phyloP scores from a whole-genome alignment of 2,329 filamentous ascomycete genomes.

The Penicillium janthinellum region DNA sequence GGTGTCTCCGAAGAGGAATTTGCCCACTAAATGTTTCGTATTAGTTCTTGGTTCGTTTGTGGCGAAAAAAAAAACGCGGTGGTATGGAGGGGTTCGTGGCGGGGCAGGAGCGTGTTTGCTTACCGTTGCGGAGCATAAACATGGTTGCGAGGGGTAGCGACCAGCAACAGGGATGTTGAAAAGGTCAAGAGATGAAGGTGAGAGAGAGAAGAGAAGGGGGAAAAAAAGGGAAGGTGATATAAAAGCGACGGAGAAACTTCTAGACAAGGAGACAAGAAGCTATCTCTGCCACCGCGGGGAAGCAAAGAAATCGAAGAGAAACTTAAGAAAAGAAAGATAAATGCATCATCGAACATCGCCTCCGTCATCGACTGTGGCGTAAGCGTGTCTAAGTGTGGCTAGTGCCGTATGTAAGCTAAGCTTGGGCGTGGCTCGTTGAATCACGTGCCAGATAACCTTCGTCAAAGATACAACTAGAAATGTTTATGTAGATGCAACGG shows the following conservation, averaged over 20 bases:
- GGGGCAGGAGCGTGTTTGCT: slow-evolving; percentile 35
- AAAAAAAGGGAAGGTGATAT: slow-evolving; percentile 3
- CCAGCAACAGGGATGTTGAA: slow-evolving; percentile 22
- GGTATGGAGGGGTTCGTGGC: slow-evolving; percentile 30
- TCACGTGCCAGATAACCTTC: not conserved
- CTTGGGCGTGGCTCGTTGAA: not conserved
- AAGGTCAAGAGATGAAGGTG: not conserved
- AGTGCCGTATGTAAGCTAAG: not conserved
- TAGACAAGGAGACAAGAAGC: not conserved
- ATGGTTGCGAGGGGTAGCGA: slow-evolving; percentile 44
- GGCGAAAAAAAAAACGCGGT: slow-evolving; percentile 6
- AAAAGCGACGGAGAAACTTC: slow-evolving; percentile 8
- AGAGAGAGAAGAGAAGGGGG: slow-evolving; percentile 1
- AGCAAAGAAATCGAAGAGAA: slow-evolving; percentile 5
- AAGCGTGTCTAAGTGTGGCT: not conserved
- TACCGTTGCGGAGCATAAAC: slow-evolving; percentile 61
- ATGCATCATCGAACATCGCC: slow-evolving; percentile 18
- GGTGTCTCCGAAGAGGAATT: slow-evolving; percentile 85
- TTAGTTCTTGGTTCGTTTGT: slow-evolving; percentile 8
- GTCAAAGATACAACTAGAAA: not conserved
- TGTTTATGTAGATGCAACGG: no score
- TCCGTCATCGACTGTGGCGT: slow-evolving; percentile 24
- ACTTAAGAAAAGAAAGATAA: slow-evolving; percentile 4
- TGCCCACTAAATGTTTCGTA: slow-evolving; percentile 65
- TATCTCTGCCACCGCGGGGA: not conserved